Conservation (phyloP, 768 basidiomycete species). For the Filobasidium wieringae region DNA sequence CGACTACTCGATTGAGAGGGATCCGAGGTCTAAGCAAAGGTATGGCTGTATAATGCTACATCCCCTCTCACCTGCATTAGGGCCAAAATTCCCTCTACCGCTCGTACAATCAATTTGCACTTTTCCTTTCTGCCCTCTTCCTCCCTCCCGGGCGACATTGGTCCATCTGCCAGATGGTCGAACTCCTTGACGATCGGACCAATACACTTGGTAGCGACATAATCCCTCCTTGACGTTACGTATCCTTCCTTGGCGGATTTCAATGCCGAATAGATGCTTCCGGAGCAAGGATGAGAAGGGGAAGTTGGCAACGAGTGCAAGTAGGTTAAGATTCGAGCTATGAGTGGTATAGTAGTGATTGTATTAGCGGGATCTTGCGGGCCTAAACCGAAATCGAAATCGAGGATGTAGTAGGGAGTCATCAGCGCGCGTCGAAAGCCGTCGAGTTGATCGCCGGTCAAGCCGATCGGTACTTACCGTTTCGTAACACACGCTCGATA, state of each 20-base stretch:
- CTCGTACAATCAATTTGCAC: slow-evolving; percentile 16
- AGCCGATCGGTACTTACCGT: slow-evolving; percentile 17
- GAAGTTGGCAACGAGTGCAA: slow-evolving; percentile 15
- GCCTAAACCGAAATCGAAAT: slow-evolving; percentile 11
- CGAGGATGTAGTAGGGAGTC: not conserved
- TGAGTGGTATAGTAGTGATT: slow-evolving; percentile 19
- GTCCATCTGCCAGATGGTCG: slow-evolving; percentile 29
- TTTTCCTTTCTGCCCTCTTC: slow-evolving; percentile 22
- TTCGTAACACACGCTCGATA: slow-evolving; percentile 19
- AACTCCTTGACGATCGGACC: slow-evolving; percentile 21
- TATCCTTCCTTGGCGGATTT: slow-evolving; percentile 11
- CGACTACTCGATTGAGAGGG: slow-evolving; percentile 18
- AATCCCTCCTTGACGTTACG: slow-evolving; percentile 22
- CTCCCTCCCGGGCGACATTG: slow-evolving; percentile 22
- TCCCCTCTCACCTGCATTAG: slow-evolving; percentile 28
- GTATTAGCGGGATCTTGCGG: slow-evolving; percentile 28
- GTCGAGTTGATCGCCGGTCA: not conserved
- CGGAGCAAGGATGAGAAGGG: slow-evolving; percentile 17
- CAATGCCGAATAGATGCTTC: slow-evolving; percentile 4
- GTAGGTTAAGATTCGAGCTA: slow-evolving; percentile 2
- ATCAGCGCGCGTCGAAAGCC: not conserved
- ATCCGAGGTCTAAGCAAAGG: not conserved
- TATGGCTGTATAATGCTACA: too few species aligned
- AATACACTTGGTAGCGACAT: slow-evolving; percentile 18
- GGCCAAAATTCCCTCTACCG: slow-evolving; percentile 26